Evolutionary conservation across 1,284 basidiomycete genomes (phyloP).

Genomic region (Neolentinus lepideus): DNA sequence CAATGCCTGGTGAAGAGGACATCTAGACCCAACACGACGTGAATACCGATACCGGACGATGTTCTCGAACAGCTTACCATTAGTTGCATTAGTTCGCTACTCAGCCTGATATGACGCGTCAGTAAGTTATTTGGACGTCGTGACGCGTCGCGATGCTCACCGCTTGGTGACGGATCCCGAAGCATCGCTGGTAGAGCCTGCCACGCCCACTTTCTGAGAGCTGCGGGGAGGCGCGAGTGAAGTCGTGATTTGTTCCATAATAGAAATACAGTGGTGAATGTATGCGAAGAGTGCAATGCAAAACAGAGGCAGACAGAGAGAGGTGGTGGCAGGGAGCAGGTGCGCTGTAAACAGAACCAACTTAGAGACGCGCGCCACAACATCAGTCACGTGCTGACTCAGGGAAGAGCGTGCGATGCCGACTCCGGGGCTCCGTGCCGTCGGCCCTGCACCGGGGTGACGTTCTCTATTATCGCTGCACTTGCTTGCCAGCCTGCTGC

Average conservation of each 20-base stretch:
- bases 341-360: not conserved
- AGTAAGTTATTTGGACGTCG: not conserved
- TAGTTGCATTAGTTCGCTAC: slow-evolving; percentile 77
- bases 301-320: not conserved
- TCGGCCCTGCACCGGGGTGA: not conserved
- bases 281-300: not conserved
- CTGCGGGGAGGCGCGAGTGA: slow-evolving; percentile 53
- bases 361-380: not conserved
- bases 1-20: slow-evolving; percentile 79
- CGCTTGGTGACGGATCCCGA: slow-evolving; percentile 78
- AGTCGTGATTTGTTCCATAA: slow-evolving; percentile 71
- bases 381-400: slow-evolving; percentile 2
- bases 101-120: slow-evolving; percentile 37
- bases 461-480: not conserved
- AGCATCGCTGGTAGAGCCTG: slow-evolving; percentile 44
- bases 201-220: slow-evolving; percentile 44
- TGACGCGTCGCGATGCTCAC: slow-evolving; percentile 26
- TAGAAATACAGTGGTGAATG: slow-evolving; percentile 1
- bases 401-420: not conserved
- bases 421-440: not conserved
- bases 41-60: not conserved
- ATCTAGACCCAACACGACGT: slow-evolving; percentile 39
- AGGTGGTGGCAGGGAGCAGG: not conserved
- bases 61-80: slow-evolving; percentile 47
- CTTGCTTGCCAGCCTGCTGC: not conserved